A percentile compares a stretch with the other conserved stretches of the same genome.
Conservation (phyloP, 192 early-diverging fungal species). For the Umbelopsis ramanniana region DNA sequence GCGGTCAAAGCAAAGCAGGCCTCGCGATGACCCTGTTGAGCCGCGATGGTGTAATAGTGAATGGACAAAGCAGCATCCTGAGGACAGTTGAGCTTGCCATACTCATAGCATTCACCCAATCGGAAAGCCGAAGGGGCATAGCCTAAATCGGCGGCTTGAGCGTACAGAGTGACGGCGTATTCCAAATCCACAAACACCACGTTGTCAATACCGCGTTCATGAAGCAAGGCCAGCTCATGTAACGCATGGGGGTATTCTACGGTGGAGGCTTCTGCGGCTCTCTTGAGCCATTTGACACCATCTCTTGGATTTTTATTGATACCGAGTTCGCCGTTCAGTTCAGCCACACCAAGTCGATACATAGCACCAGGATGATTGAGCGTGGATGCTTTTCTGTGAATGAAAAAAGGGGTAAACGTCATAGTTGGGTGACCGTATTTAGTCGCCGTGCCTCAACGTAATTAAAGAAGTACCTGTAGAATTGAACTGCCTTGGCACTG, state of each 20-base stretch:
- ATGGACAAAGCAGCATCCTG: conserved; percentile 52
- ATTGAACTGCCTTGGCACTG: conserved; percentile 60
- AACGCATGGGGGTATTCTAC: conserved; percentile 63
- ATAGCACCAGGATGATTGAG: conserved; percentile 63
- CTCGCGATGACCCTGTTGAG: conserved; percentile 61
- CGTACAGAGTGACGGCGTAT: conserved; percentile 60
- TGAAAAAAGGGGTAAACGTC: background rate
- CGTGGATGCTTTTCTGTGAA: conserved; percentile 38
- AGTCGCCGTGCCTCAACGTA: background rate
- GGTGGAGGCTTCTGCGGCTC: conserved; percentile 60
- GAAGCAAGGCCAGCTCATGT: conserved; percentile 61
- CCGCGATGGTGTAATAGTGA: conserved; percentile 60
- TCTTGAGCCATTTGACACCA: conserved; percentile 65
- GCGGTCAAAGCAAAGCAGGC: conserved; percentile 60
- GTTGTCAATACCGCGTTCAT: conserved; percentile 61
- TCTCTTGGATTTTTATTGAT: conserved; percentile 56
- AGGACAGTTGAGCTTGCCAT: conserved; percentile 53
- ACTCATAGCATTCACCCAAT: conserved; percentile 62
- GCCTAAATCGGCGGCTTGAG: conserved; percentile 62
- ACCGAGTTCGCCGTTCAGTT: conserved; percentile 55
- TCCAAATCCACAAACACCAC: conserved; percentile 58
- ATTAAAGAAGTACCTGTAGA: conserved; percentile 55
- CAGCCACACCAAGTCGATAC: conserved; percentile 55
- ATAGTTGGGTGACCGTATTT: background rate
- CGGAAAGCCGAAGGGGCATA: conserved; percentile 65